Percentiles rank a stretch among this genome's conserved stretches.
These are phyloP conservation scores for Grosmannia serpens DNA, from an alignment of 2,329 filamentous ascomycete species.

Conservation along the genomic window DNA sequence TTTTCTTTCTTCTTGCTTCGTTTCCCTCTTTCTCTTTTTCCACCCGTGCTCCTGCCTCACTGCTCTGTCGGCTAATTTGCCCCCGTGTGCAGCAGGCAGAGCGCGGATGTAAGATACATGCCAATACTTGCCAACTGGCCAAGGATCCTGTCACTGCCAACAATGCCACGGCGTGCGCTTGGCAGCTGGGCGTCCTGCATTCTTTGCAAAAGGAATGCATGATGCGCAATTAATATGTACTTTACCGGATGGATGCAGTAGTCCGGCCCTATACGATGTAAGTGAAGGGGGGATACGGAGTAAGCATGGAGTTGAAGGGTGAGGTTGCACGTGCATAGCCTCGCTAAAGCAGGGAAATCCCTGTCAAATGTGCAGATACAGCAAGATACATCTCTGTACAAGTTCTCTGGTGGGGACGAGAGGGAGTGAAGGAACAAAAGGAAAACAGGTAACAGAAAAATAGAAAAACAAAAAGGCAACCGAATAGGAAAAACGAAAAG, in stretches of 20 bases:
- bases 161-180: too few relatives aligned
- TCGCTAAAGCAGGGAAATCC: slow-evolving; percentile 5
- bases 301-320: not conserved
- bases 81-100: too few relatives aligned
- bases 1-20: not conserved
- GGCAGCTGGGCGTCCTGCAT: not conserved
- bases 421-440: not conserved
- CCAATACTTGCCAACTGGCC: too few relatives aligned
- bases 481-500: not conserved
- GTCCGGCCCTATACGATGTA: not conserved
- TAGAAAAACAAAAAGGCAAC: too few relatives aligned
- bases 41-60: too few relatives aligned
- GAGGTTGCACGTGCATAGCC: slow-evolving; percentile 5
- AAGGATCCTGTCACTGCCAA: too few relatives aligned
- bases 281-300: not conserved
- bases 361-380: slow-evolving; percentile 3
- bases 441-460: too few relatives aligned
- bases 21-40: not conserved
- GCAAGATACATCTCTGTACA: not conserved
- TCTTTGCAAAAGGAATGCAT: not conserved
- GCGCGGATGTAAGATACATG: too few relatives aligned
- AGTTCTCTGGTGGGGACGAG: not conserved
- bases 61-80: not conserved
- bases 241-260: not conserved
- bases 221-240: not conserved